These are phyloP conservation scores for Pleurotus platypus DNA, from an alignment of 768 basidiomycete species.

Conservation along the genomic window DNA sequence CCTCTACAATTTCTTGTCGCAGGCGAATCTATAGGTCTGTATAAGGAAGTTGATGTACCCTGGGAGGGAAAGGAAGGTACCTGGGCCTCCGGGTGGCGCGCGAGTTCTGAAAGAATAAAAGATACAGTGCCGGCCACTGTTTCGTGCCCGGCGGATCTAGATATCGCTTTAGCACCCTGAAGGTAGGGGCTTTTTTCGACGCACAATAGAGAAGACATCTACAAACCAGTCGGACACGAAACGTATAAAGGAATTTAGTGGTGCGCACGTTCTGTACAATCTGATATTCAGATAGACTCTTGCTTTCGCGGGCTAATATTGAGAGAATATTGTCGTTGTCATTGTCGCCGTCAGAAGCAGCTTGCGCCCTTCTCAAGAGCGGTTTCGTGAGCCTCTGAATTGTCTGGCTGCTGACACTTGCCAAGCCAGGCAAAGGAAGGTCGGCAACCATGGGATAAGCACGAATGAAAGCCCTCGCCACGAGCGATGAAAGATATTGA, in stretches of 20 bases:
- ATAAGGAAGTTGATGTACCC: background rate
- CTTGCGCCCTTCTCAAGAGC: constrained; percentile 16
- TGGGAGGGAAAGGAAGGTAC: background rate
- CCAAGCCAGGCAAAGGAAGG: background rate
- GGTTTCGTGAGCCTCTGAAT: constrained; percentile 1
- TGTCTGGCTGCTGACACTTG: constrained; percentile 4
- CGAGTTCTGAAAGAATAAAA: constrained; percentile 35
- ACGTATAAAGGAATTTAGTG: background rate
- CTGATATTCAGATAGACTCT: constrained; percentile 14
- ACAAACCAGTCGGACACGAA: background rate
- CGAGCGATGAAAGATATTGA: constrained; percentile 17
- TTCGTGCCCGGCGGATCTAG: constrained; percentile 38
- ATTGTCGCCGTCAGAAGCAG: background rate
- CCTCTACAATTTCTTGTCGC: constrained; percentile 30
- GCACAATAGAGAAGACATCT: constrained; percentile 31
- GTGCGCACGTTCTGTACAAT: constrained; percentile 22
- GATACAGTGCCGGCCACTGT: constrained; percentile 32
- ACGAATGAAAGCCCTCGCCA: constrained; percentile 24
- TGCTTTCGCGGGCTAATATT: constrained; percentile 16
- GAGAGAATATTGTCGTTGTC: constrained; percentile 21
- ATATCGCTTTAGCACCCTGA: background rate
- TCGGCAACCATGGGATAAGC: constrained; percentile 17
- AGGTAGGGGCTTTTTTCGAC: constrained; percentile 1
- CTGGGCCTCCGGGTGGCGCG: constrained; percentile 30
- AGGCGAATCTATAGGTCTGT: constrained; percentile 22